Percentiles rank a stretch among this genome's conserved stretches.
These are phyloP conservation scores for Casuarina equisetifolia DNA, from an alignment of 306 rosid genomes.

Conservation along the genomic window DNA sequence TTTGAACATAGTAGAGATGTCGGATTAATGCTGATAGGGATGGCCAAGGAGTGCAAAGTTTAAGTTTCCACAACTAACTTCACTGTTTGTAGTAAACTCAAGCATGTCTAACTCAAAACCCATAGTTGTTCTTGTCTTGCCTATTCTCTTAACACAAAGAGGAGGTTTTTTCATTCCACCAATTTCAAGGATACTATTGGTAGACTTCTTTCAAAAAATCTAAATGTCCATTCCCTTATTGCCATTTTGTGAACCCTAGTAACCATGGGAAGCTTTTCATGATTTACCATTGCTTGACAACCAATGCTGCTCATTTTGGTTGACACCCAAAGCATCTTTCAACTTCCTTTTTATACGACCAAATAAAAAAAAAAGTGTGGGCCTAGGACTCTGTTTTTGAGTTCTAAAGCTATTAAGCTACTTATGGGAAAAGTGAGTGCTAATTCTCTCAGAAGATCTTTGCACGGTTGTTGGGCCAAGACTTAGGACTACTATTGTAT, in stretches of 20 bases:
- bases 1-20: slow-evolving; percentile 27
- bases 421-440: slow-evolving; percentile 29
- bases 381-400: slow-evolving; percentile 31
- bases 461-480: slow-evolving; percentile 34
- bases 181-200: slow-evolving; percentile 7
- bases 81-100: slow-evolving; percentile 44
- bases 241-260: slow-evolving; percentile 28
- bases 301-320: slow-evolving; percentile 44
- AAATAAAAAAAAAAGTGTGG: slow-evolving; percentile 36
- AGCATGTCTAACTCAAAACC: slow-evolving; percentile 38
- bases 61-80: slow-evolving; percentile 28
- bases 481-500: slow-evolving; percentile 50
- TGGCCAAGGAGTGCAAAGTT: slow-evolving; percentile 11
- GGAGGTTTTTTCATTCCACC: slow-evolving; percentile 27
- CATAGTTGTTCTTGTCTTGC: slow-evolving; percentile 25
- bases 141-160: slow-evolving; percentile 29
- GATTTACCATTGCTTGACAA: slow-evolving; percentile 21
- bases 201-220: slow-evolving; percentile 30
- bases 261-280: too few relatives aligned
- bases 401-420: slow-evolving; percentile 29
- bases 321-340: slow-evolving; percentile 44
- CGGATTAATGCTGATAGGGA: slow-evolving; percentile 31
- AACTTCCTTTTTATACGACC: slow-evolving; percentile 53
- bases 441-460: slow-evolving; percentile 21
- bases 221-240: slow-evolving; percentile 30